These are phyloP conservation scores for Tubosaeta sp. DNA, from an alignment of 768 basidiomycete genomes.

Conservation along the genomic window DNA sequence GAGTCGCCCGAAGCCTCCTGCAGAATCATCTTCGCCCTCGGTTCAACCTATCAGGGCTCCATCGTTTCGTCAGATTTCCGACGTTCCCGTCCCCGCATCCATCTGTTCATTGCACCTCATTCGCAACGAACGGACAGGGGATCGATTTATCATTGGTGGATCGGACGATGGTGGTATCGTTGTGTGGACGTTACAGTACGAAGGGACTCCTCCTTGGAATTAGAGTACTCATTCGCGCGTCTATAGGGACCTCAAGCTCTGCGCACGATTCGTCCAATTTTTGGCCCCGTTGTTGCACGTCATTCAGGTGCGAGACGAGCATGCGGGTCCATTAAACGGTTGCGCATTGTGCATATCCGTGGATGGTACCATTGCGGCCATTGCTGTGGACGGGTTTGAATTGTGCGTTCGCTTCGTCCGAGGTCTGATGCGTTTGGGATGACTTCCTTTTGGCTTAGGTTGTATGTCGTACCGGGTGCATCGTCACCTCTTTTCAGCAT, in stretches of 20 bases:
- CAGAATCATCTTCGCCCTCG: conserved; percentile 2
- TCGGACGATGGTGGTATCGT: conserved; percentile 75
- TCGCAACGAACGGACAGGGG: conserved; percentile 54
- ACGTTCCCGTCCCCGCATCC: conserved; percentile 44
- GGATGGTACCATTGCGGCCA: conserved; percentile 82
- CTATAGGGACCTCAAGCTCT: conserved; percentile 56
- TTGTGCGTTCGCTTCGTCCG: conserved; percentile 51
- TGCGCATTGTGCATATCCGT: conserved; percentile 68
- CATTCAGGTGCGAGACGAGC: conserved; percentile 49
- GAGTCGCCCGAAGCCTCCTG: not conserved
- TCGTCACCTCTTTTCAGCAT: conserved; percentile 60
- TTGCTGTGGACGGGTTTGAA: conserved; percentile 69
- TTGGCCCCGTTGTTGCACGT: conserved; percentile 58
- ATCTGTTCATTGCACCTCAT: conserved; percentile 47
- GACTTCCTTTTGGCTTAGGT: conserved; percentile 36
- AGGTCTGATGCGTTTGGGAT: not conserved
- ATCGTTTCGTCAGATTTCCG: conserved; percentile 38
- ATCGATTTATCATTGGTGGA: conserved; percentile 67
- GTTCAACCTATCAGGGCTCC: not conserved
- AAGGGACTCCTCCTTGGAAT: not conserved
- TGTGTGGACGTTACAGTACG: conserved; percentile 68
- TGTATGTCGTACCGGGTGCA: conserved; percentile 80
- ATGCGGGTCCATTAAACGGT: conserved; percentile 55
- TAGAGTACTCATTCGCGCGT: not conserved
- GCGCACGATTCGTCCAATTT: conserved; percentile 73